phyloP scores from a whole-genome alignment of 441 rosid species.

The Jatropha multifida region DNA sequence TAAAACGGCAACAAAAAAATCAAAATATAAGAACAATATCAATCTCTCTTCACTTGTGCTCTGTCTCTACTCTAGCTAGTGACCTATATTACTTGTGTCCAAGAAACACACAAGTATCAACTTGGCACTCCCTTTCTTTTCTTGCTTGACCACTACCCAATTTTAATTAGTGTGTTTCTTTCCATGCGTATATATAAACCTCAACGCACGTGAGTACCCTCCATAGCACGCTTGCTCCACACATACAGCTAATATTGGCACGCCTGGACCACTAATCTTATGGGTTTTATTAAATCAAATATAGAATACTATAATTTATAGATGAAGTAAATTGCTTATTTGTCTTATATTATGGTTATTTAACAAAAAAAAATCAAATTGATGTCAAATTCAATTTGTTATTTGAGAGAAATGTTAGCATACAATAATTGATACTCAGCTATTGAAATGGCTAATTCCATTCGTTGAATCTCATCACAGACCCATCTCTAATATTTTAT shows the following conservation, averaged over 20 bases:
- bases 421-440: too few relatives aligned
- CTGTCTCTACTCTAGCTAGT: slow-evolving; percentile 22
- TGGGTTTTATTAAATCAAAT: too few relatives aligned
- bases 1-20: neutral
- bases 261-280: slow-evolving; percentile 48
- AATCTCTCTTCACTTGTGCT: slow-evolving; percentile 1
- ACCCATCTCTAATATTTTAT: too few relatives aligned
- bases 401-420: too few relatives aligned
- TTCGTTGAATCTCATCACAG: too few relatives aligned
- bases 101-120: slow-evolving; percentile 18
- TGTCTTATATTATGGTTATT: too few relatives aligned
- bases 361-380: too few relatives aligned
- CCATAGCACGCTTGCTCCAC: slow-evolving; percentile 47
- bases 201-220: slow-evolving; percentile 60
- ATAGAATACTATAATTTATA: too few relatives aligned
- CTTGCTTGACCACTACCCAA: too few relatives aligned
- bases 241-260: slow-evolving; percentile 48
- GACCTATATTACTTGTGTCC: slow-evolving; percentile 9
- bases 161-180: neutral
- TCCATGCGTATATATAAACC: slow-evolving; percentile 41
- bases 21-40: neutral
- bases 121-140: neutral
- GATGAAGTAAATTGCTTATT: too few relatives aligned
- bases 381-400: too few relatives aligned
- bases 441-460: too few relatives aligned